These are phyloP conservation scores for Oryza coarctata DNA, from an alignment of 176 grass and related monocot genomes.

Conservation along the genomic window DNA sequence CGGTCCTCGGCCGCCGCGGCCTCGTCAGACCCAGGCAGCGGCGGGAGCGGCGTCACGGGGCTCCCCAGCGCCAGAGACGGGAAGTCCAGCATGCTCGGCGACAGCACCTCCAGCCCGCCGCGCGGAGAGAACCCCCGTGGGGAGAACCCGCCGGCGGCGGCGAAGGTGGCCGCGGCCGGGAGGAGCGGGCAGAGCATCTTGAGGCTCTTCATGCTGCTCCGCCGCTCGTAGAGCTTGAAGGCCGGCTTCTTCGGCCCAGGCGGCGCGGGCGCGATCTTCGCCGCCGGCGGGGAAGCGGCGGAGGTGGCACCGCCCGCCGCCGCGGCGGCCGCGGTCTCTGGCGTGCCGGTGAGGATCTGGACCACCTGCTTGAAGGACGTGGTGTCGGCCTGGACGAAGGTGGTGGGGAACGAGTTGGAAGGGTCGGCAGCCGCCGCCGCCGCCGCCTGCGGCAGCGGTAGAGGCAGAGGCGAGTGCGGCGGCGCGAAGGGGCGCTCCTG, in stretches of 20 bases:
- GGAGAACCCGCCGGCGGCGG: slow-evolving; percentile 34
- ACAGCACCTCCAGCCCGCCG: slow-evolving; percentile 51
- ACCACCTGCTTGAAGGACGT: slow-evolving; percentile 73
- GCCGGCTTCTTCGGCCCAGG: slow-evolving; percentile 60
- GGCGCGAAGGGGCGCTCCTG: slow-evolving; percentile 38
- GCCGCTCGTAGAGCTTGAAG: slow-evolving; percentile 88
- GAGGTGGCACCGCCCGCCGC: slow-evolving; percentile 30
- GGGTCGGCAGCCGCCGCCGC: slow-evolving; percentile 34
- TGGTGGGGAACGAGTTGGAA: slow-evolving; percentile 53
- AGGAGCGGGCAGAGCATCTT: slow-evolving; percentile 75
- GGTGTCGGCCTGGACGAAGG: slow-evolving; percentile 71
- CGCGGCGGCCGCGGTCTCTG: slow-evolving; percentile 60
- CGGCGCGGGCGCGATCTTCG: slow-evolving; percentile 15
- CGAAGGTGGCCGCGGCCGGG: slow-evolving; percentile 39
- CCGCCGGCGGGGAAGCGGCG: background rate
- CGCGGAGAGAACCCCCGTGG: slow-evolving; percentile 54
- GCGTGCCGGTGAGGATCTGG: slow-evolving; percentile 85
- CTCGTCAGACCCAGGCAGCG: slow-evolving; percentile 58
- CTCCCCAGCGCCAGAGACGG: slow-evolving; percentile 69
- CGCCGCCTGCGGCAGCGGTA: slow-evolving; percentile 8
- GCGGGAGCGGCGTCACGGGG: slow-evolving; percentile 77
- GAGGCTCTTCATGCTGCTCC: slow-evolving; percentile 67
- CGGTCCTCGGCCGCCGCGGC: slow-evolving; percentile 77
- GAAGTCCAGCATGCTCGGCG: slow-evolving; percentile 78
- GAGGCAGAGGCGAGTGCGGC: background rate